phyloP scores from a whole-genome alignment of 2,329 filamentous ascomycete genomes.

The Beauveria australis region DNA sequence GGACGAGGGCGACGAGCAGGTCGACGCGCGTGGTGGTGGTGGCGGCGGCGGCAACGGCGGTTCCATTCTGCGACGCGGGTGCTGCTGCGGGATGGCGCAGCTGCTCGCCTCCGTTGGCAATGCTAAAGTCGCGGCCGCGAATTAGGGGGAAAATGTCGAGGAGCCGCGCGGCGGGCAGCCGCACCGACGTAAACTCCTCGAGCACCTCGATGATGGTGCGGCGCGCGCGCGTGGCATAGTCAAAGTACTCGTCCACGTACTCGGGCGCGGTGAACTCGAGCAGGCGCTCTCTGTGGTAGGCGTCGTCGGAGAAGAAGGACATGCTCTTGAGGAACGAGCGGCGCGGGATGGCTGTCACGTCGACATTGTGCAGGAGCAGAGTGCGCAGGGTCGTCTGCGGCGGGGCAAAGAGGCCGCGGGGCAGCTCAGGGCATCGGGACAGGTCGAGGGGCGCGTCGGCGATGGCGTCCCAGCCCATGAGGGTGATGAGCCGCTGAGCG shows the following conservation, averaged over 20 bases:
- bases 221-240: slow-evolving; percentile 86
- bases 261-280: slow-evolving; percentile 73
- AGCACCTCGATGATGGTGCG: slow-evolving; percentile 88
- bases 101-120: slow-evolving; percentile 61
- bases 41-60: background rate
- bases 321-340: slow-evolving; percentile 78
- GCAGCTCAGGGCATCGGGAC: slow-evolving; percentile 23
- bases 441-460: slow-evolving; percentile 64
- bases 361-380: slow-evolving; percentile 74
- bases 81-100: slow-evolving; percentile 18
- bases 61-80: background rate
- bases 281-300: slow-evolving; percentile 70
- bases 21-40: slow-evolving; percentile 45
- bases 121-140: slow-evolving; percentile 87
- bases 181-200: slow-evolving; percentile 79
- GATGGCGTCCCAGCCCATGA: slow-evolving; percentile 69
- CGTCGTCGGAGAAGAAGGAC: slow-evolving; percentile 63
- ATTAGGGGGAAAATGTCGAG: slow-evolving; percentile 71
- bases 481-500: slow-evolving; percentile 65
- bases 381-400: slow-evolving; percentile 56
- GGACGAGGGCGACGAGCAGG: slow-evolving; percentile 77
- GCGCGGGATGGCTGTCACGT: slow-evolving; percentile 82
- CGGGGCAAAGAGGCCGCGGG: slow-evolving; percentile 28
- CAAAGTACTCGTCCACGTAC: slow-evolving; percentile 84
- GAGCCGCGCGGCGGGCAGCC: slow-evolving; percentile 66